Evolutionary conservation across 306 rosid species (phyloP).

Genomic region (Corylus americana): DNA sequence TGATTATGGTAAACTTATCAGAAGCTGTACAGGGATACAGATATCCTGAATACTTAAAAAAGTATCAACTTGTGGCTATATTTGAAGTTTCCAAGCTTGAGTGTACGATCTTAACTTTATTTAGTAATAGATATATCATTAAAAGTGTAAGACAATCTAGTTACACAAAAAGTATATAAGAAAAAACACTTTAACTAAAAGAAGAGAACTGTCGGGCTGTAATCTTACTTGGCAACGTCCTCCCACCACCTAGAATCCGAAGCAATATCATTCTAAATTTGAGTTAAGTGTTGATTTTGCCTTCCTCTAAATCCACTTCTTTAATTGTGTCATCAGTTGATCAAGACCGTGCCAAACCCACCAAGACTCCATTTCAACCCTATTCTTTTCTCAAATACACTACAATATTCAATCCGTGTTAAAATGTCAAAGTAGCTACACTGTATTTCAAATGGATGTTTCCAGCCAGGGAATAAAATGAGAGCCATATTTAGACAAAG

Average conservation of each 20-base stretch:
- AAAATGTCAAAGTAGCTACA: background rate
- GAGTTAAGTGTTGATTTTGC: background rate
- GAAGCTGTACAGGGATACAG: too few relatives aligned
- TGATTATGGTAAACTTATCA: too few relatives aligned
- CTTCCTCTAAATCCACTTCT: background rate
- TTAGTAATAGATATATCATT: too few relatives aligned
- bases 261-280: background rate
- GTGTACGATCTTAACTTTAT: too few relatives aligned
- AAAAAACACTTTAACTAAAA: background rate
- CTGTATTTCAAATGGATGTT: background rate
- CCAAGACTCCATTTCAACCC: conserved; percentile 8
- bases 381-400: background rate
- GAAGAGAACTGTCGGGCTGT: background rate
- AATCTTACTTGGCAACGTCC: background rate
- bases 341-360: background rate
- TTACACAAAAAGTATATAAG: too few relatives aligned
- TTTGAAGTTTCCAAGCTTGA: background rate
- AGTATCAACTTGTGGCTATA: background rate
- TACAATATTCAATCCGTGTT: background rate
- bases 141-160: too few relatives aligned
- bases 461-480: conserved; percentile 5
- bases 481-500: conserved; percentile 23
- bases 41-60: too few relatives aligned
- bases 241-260: background rate
- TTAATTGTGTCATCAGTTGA: background rate